Base-by-base conservation (phyloP, 1,284 basidiomycete genomes). In the Ceratobasidium sp. region DNA sequence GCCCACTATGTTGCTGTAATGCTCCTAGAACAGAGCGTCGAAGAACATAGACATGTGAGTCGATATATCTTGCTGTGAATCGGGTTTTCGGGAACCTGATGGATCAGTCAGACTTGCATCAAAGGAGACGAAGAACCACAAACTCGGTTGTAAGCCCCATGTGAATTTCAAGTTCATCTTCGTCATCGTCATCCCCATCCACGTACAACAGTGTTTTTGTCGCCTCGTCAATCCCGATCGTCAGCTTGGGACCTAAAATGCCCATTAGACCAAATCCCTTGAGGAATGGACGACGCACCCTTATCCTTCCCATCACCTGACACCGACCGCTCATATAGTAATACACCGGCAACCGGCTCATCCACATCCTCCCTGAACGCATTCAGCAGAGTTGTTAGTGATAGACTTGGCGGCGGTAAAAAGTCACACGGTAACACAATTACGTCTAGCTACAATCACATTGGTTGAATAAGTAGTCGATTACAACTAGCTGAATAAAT, bases 391-490 rank as follows among this genome's bases (percentile, higher is more conserved):
- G 33, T 33, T 33, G 33, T 33, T 33, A 33, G 33, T 2, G 33
- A 33, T 33, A 33, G 33, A 33, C 33, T 33, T 2, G 33, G 33
- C 4, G 33, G 33, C 4, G 33, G 33, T 4, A 33, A 33, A 74
- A 98, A 93, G 84, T 98, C 96, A 84, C 96, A 97, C 1, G 96
- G 94, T 0, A 97, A 88, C n/a, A 98, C 84, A 54, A 98, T 89
- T 84, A 98, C 96, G 84, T 98, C 96, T 82, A 91, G 83, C 86
- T 88, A 75, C 66, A 75, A 4, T 33, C 33, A 4, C 33, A 33
- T 2, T 4, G 33, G 33, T 33, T 4, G 4, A 33, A 33, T 4
- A 33, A 33, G 1, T 4, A 75, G 20, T 28, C 77, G 44, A 9
- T 33, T 33, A 33, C 65, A 1, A 33, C 33, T 33, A 33, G 33